Evolutionary conservation across 164 flowering plant species (phyloP).

Genomic region (Chimonanthus salicifolius): DNA sequence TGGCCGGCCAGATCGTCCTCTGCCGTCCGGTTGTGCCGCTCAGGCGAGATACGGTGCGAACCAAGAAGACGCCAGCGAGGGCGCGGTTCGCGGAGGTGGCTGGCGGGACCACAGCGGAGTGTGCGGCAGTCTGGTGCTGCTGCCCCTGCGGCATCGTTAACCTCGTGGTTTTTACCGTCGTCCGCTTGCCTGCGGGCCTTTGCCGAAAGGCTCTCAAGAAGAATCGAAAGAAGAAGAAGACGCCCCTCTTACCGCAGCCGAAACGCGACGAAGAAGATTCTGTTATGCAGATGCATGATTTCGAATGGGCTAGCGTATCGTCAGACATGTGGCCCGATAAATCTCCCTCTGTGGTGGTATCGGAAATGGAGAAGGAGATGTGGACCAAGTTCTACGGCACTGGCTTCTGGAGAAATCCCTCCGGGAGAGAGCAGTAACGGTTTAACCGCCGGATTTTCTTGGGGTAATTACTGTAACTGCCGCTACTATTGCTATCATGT

Average conservation of each 20-base stretch:
- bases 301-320: constrained; percentile 9
- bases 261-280: neutral
- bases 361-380: constrained; percentile 77
- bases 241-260: constrained; percentile 27
- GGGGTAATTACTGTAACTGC: neutral
- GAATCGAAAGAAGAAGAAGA: constrained; percentile 25
- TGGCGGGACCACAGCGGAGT: constrained; percentile 77
- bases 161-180: constrained; percentile 50
- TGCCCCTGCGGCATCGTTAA: constrained; percentile 70
- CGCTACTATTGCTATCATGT: neutral
- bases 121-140: constrained; percentile 86
- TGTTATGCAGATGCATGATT: neutral
- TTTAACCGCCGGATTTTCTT: neutral
- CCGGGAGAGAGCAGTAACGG: constrained; percentile 31
- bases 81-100: constrained; percentile 59
- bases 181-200: constrained; percentile 73
- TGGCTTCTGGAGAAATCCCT: constrained; percentile 92
- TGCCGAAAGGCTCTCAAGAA: constrained; percentile 47
- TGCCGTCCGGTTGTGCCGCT: neutral
- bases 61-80: constrained; percentile 11
- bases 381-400: constrained; percentile 57
- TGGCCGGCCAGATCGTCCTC: constrained; percentile 14
- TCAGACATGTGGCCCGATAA: constrained; percentile 4
- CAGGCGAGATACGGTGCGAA: constrained; percentile 28
- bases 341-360: constrained; percentile 21